Conservation (phyloP, 371 early-diverging fungal species). For the Rhizopus sp. region DNA sequence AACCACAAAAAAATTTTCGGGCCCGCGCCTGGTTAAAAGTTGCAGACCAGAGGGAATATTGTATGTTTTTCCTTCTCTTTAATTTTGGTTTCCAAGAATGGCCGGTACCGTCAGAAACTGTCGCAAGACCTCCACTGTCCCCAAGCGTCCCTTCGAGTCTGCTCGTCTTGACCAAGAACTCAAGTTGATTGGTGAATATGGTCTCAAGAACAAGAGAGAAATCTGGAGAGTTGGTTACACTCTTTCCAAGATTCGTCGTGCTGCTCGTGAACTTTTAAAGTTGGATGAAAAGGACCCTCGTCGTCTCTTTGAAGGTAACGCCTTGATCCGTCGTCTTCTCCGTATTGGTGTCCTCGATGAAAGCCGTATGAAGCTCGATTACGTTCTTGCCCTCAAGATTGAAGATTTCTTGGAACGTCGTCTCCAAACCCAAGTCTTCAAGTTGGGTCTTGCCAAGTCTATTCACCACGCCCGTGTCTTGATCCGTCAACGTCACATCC, state of each 20-base stretch:
- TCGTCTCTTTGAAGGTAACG: slow-evolving; percentile 99
- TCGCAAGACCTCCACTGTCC: slow-evolving; percentile 98
- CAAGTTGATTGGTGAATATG: slow-evolving; percentile 98
- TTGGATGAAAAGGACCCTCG: slow-evolving; percentile 97
- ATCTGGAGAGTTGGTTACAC: slow-evolving; percentile 98
- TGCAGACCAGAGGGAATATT: neutral
- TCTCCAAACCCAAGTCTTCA: slow-evolving; percentile 99
- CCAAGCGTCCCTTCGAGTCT: slow-evolving; percentile 98
- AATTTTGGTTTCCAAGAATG: slow-evolving; percentile 28
- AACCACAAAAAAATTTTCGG: slow-evolving; percentile 10
- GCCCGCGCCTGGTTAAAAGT: slow-evolving; percentile 4
- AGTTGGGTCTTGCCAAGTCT: slow-evolving; percentile 98
- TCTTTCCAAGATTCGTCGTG: slow-evolving; percentile 99
- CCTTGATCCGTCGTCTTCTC: slow-evolving; percentile 97
- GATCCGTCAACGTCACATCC: slow-evolving; percentile 98
- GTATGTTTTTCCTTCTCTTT: slow-evolving; percentile 27
- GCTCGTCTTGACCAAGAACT: slow-evolving; percentile 99
- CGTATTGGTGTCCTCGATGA: slow-evolving; percentile 98
- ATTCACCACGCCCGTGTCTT: slow-evolving; percentile 99
- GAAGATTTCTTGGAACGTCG: slow-evolving; percentile 99
- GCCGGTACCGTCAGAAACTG: slow-evolving; percentile 57
- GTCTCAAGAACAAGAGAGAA: slow-evolving; percentile 99
- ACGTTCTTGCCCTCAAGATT: slow-evolving; percentile 97
- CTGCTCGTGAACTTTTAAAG: slow-evolving; percentile 99
- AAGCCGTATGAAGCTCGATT: slow-evolving; percentile 97